These are phyloP conservation scores for Millerozyma miso DNA, from an alignment of 805 yeast species.

Conservation along the genomic window DNA sequence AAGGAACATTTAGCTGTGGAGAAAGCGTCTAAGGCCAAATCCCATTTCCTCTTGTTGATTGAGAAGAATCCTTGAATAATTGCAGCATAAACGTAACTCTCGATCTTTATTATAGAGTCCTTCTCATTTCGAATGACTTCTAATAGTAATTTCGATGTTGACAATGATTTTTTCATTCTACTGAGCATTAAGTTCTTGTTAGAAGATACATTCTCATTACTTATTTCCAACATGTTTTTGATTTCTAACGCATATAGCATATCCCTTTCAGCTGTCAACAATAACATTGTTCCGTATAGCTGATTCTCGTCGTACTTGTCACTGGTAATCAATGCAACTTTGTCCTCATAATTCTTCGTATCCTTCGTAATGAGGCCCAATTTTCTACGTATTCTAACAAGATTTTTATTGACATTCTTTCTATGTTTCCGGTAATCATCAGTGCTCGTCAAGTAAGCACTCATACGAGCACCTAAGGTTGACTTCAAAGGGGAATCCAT, in stretches of 20 bases:
- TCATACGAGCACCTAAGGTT: constrained; percentile 55
- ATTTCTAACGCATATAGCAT: constrained; percentile 65
- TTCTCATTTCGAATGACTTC: constrained; percentile 36
- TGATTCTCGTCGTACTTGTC: constrained; percentile 50
- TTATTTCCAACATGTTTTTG: constrained; percentile 50
- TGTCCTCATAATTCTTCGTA: constrained; percentile 54
- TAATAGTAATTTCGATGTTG: constrained; percentile 41
- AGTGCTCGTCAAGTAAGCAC: constrained; percentile 59
- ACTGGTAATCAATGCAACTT: constrained; percentile 42
- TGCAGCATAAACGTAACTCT: constrained; percentile 37
- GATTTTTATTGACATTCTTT: constrained; percentile 51
- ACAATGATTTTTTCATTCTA: constrained; percentile 62
- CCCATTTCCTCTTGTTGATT: constrained; percentile 55
- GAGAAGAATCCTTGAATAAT: constrained; percentile 50
- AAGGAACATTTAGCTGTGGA: constrained; percentile 61
- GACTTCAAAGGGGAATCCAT: constrained; percentile 41
- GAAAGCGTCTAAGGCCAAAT: constrained; percentile 44
- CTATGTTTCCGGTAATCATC: constrained; percentile 71
- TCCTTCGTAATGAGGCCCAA: constrained; percentile 61
- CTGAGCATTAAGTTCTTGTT: constrained; percentile 47
- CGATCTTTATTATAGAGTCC: constrained; percentile 24
- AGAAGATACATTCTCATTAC: constrained; percentile 42
- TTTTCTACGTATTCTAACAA: constrained; percentile 62
- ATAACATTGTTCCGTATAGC: constrained; percentile 53
- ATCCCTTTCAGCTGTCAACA: constrained; percentile 75